Evolutionary conservation across 495 filamentous ascomycete species (phyloP).

Genomic region (Daldinia bambusicola): DNA sequence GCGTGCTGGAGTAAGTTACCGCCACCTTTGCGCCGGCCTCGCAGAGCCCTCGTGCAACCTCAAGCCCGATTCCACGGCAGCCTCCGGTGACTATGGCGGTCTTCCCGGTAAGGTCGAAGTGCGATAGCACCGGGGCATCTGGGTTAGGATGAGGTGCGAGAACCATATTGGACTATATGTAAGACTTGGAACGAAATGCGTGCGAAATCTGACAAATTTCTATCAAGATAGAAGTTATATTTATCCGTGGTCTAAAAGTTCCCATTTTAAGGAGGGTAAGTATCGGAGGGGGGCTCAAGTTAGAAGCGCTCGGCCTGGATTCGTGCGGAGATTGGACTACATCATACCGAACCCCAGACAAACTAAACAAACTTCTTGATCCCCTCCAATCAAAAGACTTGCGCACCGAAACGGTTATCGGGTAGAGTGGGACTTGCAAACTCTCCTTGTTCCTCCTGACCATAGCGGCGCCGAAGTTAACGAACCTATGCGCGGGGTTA

Average conservation of each 20-base stretch:
- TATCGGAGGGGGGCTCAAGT: neutral
- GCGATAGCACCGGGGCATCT: conserved; percentile 43
- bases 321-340: conserved; percentile 40
- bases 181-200: neutral
- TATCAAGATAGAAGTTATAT: neutral
- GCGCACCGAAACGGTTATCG: conserved; percentile 6
- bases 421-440: conserved; percentile 1
- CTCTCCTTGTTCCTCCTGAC: conserved; percentile 19
- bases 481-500: neutral
- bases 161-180: conserved; percentile 28
- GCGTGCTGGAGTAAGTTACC: conserved; percentile 48
- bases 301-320: conserved; percentile 30
- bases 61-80: conserved; percentile 57
- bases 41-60: conserved; percentile 50
- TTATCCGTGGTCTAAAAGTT: neutral
- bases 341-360: conserved; percentile 40
- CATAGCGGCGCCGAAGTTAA: conserved; percentile 1
- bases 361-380: conserved; percentile 6
- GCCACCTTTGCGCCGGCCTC: conserved; percentile 56
- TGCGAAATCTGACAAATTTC: neutral
- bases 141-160: conserved; percentile 45
- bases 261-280: conserved; percentile 22
- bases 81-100: conserved; percentile 59
- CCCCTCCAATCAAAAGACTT: conserved; percentile 36
- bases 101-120: conserved; percentile 56